phyloP scores from a whole-genome alignment of 768 basidiomycete species.

The Mycena metata region DNA sequence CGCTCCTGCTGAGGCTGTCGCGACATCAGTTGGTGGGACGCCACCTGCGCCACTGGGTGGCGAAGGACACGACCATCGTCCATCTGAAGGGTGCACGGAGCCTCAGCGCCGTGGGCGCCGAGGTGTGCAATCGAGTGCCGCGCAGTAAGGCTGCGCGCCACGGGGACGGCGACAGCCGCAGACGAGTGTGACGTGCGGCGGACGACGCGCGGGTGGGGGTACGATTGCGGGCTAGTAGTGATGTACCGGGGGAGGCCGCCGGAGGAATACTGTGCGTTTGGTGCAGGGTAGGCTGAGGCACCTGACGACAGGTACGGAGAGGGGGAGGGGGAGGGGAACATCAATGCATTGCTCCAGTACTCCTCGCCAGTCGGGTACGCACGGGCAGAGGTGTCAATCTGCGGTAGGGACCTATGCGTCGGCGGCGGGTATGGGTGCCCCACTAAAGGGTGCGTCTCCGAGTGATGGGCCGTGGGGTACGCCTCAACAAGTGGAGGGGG shows the following conservation, averaged over 20 bases:
- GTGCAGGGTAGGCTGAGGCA: too few relatives aligned
- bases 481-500: slow-evolving; percentile 26
- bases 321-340: not conserved
- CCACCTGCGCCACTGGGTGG: not conserved
- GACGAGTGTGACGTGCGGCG: slow-evolving; percentile 22
- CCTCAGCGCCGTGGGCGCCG: not conserved
- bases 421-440: not conserved
- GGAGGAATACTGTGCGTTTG: too few relatives aligned
- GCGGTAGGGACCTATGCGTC: slow-evolving; percentile 17
- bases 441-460: not conserved
- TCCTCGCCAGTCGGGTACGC: not conserved
- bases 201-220: slow-evolving; percentile 4
- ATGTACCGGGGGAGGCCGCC: too few relatives aligned
- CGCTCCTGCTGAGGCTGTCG: not conserved
- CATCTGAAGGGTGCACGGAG: not conserved
- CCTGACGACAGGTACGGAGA: slow-evolving; percentile 13
- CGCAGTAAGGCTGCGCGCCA: slow-evolving; percentile 16
- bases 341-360: slow-evolving; percentile 1
- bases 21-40: not conserved
- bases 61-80: not conserved
- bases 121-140: slow-evolving; percentile 19
- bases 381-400: slow-evolving; percentile 12
- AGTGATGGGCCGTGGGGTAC: not conserved
- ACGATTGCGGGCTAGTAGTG: not conserved
- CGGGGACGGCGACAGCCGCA: slow-evolving; percentile 11